Evolutionary conservation across 257 asterid genomes (phyloP).

Genomic region (Salvia splendens): DNA sequence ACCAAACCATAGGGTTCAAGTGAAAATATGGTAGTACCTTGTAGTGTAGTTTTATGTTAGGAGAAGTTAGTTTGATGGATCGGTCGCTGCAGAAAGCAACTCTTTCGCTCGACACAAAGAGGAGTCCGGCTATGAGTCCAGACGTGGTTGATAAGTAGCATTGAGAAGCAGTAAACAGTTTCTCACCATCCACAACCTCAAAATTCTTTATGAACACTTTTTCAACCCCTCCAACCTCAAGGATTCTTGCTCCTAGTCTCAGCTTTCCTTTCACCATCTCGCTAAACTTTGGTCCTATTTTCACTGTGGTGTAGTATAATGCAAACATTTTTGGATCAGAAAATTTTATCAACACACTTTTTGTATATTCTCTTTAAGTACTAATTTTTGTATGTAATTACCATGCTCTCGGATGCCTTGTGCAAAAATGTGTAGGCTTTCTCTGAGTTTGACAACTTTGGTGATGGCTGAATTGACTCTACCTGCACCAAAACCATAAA

Average conservation of each 20-base stretch:
- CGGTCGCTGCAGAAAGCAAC: slow-evolving; percentile 44
- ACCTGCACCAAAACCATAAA: slow-evolving; percentile 29
- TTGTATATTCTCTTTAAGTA: too few species aligned
- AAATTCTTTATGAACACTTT: slow-evolving; percentile 41
- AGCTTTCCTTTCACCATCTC: slow-evolving; percentile 43
- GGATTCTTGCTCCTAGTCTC: slow-evolving; percentile 39
- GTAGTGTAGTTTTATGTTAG: slow-evolving; percentile 35
- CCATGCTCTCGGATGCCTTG: slow-evolving; percentile 35
- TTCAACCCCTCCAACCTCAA: slow-evolving; percentile 36
- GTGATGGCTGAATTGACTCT: slow-evolving; percentile 36
- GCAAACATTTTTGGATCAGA: too few species aligned
- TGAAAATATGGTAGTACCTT: slow-evolving; percentile 21
- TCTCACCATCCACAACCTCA: slow-evolving; percentile 34
- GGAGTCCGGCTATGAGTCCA: slow-evolving; percentile 44
- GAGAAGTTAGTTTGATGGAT: slow-evolving; percentile 37
- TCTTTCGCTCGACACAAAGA: slow-evolving; percentile 35
- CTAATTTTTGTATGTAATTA: neutral
- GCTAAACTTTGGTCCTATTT: slow-evolving; percentile 35
- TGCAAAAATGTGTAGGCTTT: slow-evolving; percentile 31
- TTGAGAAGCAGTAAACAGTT: slow-evolving; percentile 37
- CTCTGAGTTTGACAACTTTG: slow-evolving; percentile 36
- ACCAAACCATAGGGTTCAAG: neutral
- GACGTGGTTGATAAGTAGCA: slow-evolving; percentile 43
- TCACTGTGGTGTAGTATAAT: slow-evolving; percentile 10
- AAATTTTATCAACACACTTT: too few species aligned